Conservation (phyloP, 1,284 basidiomycete species). For the Nidula niveotomentosa region DNA sequence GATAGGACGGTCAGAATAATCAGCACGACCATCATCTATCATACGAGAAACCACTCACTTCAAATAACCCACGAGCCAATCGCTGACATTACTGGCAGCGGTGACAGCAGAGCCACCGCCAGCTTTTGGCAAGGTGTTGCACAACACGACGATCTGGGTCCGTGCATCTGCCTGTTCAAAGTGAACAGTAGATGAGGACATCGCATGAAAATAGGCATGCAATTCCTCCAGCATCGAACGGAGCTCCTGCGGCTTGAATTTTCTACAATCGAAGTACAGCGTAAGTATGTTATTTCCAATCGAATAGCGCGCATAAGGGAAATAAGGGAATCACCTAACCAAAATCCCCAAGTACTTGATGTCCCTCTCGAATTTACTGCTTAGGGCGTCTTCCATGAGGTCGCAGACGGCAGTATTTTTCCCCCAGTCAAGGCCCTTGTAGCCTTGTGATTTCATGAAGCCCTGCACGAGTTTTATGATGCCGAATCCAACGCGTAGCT, state of each 20-base stretch:
- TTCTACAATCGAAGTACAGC: constrained; percentile 29
- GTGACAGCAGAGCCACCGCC: constrained; percentile 10
- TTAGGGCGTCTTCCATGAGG: constrained; percentile 29
- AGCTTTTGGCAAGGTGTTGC: constrained; percentile 16
- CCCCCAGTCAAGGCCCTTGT: constrained; percentile 31
- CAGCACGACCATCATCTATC: background rate
- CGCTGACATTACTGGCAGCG: constrained; percentile 23
- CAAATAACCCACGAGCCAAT: constrained; percentile 52
- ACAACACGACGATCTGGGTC: constrained; percentile 29
- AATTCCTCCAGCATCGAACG: constrained; percentile 36
- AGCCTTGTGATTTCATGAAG: constrained; percentile 39
- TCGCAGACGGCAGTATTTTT: constrained; percentile 15
- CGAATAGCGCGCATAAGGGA: background rate
- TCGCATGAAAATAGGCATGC: constrained; percentile 32
- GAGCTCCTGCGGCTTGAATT: constrained; percentile 39
- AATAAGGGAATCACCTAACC: constrained; percentile 38
- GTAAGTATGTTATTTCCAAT: no score
- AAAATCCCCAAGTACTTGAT: constrained; percentile 41
- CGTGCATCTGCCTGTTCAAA: constrained; percentile 33
- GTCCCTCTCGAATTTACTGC: constrained; percentile 39
- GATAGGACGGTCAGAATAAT: background rate
- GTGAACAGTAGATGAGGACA: constrained; percentile 22
- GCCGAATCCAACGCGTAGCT: constrained; percentile 45
- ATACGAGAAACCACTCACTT: constrained; percentile 33
- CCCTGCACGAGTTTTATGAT: constrained; percentile 41